These are phyloP conservation scores for Balakata baccata DNA, from an alignment of 345 rosid species.

Conservation along the genomic window DNA sequence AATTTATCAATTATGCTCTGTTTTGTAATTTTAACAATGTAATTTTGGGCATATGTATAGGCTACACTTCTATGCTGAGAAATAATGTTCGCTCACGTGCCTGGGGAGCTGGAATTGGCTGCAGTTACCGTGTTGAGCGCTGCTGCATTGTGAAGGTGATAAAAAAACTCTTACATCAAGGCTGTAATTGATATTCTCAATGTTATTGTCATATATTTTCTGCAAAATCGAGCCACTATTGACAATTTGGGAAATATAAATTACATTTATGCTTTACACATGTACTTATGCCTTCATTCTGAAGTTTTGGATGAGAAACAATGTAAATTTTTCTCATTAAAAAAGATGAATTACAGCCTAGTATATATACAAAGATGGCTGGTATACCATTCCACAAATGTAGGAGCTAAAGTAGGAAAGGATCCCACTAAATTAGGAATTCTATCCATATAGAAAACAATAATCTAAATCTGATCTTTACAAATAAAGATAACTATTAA, in stretches of 20 bases:
- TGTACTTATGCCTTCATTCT: background rate
- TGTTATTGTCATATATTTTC: background rate
- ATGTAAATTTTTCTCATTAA: no score
- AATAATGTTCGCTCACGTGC: conserved; percentile 99
- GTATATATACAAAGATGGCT: no score
- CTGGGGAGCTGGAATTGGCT: conserved; percentile 99
- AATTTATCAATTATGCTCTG: background rate
- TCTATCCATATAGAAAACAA: no score
- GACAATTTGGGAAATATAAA: conserved; percentile 3
- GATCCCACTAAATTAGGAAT: no score
- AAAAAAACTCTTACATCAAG: conserved; percentile 1
- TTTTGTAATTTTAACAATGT: background rate
- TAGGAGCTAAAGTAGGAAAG: no score
- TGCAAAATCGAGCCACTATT: background rate
- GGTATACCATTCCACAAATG: no score
- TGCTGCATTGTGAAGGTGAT: conserved; percentile 97
- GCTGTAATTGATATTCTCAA: background rate
- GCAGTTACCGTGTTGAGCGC: conserved; percentile 88
- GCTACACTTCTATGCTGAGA: conserved; percentile 87
- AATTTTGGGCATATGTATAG: conserved; percentile 32
- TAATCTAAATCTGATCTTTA: no score
- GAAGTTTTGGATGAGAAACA: no score
- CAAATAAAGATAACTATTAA: no score
- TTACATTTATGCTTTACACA: background rate
- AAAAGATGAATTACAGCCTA: no score